Evolutionary conservation across 768 basidiomycete species (phyloP).

Genomic region (Russula earlei): DNA sequence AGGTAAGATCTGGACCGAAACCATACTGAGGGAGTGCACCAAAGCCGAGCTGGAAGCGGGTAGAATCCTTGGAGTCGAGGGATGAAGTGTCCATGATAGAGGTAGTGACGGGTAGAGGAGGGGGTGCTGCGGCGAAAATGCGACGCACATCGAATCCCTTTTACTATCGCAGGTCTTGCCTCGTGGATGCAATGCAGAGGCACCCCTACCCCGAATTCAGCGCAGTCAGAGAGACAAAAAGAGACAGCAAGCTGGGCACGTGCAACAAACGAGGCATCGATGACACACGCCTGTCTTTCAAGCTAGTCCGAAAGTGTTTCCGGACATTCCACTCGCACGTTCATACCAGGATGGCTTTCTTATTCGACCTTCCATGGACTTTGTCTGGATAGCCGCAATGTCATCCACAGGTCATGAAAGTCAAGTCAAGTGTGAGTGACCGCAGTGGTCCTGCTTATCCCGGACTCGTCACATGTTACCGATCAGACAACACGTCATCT

Average conservation of each 20-base stretch:
- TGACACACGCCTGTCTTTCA: background rate
- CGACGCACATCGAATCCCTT: conserved; percentile 17
- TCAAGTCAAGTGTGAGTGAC: background rate
- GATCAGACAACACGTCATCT: background rate
- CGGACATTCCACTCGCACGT: background rate
- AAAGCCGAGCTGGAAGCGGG: conserved; percentile 21
- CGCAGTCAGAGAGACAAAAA: background rate
- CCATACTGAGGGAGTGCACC: conserved; percentile 58
- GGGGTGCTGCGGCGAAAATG: conserved; percentile 9
- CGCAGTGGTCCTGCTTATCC: background rate
- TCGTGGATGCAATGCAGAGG: conserved; percentile 19
- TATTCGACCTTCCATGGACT: background rate
- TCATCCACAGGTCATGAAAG: background rate
- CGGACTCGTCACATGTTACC: background rate
- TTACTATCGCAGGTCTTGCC: conserved; percentile 16
- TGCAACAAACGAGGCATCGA: conserved; percentile 12
- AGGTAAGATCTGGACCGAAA: conserved; percentile 53
- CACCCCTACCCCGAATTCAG: background rate
- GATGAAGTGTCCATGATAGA: conserved; percentile 10
- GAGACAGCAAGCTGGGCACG: conserved; percentile 1
- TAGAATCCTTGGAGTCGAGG: conserved; percentile 17
- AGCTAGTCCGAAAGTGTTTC: background rate
- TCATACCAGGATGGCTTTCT: background rate
- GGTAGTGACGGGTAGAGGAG: conserved; percentile 14
- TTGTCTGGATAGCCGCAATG: background rate